Evolutionary conservation across 805 yeast species (phyloP).

Genomic region (Candida endomychidarum): DNA sequence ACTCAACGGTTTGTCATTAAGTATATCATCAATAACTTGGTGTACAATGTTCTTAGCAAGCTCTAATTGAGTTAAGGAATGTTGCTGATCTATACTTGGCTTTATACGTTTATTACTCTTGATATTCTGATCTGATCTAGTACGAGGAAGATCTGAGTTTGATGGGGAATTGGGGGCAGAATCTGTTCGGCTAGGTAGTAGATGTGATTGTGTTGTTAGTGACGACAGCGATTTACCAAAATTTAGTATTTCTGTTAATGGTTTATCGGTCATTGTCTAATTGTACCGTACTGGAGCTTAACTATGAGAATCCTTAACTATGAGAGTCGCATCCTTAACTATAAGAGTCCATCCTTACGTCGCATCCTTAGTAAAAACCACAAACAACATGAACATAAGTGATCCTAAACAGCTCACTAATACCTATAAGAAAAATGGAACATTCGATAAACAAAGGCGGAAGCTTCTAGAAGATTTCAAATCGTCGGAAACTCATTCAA

Average conservation of each 20-base stretch:
- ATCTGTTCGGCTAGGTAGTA: background rate
- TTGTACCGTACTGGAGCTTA: too few relatives aligned
- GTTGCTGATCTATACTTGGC: slow-evolving; percentile 17
- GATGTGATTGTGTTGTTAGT: background rate
- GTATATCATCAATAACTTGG: slow-evolving; percentile 21
- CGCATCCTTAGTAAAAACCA: too few relatives aligned
- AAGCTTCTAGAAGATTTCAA: slow-evolving; percentile 44
- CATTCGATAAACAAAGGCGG: slow-evolving; percentile 47
- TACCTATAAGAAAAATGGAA: slow-evolving; percentile 48
- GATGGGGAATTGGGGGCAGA: background rate
- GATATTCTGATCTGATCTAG: slow-evolving; percentile 10
- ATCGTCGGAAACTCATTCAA: slow-evolving; percentile 39
- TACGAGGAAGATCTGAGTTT: slow-evolving; percentile 21
- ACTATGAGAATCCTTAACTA: too few relatives aligned
- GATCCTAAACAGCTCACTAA: slow-evolving; percentile 41
- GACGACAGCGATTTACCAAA: slow-evolving; percentile 10
- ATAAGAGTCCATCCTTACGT: too few relatives aligned
- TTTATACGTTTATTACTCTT: slow-evolving; percentile 19
- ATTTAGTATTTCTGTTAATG: slow-evolving; percentile 14
- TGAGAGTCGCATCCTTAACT: too few relatives aligned
- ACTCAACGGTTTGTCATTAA: slow-evolving; percentile 16
- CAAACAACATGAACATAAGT: background rate
- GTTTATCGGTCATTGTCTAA: slow-evolving; percentile 12
- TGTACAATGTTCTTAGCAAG: slow-evolving; percentile 12
- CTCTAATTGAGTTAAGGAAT: slow-evolving; percentile 15